phyloP scores from a whole-genome alignment of 768 basidiomycete genomes.

The Boletus rubescentipes region DNA sequence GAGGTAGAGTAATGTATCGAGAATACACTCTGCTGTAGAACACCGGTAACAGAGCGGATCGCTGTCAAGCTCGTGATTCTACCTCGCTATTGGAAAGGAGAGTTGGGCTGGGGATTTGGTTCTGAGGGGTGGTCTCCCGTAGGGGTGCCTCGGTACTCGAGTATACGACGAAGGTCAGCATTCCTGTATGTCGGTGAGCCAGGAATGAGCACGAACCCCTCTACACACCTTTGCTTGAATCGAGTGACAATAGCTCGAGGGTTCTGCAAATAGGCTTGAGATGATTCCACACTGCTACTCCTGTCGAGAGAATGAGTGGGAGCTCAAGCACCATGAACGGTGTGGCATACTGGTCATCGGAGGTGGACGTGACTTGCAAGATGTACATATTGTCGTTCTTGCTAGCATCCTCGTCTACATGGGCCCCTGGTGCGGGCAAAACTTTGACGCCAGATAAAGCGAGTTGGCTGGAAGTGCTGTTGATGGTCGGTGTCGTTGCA shows the following conservation, averaged over 20 bases:
- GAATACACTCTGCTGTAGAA: slow-evolving; percentile 9
- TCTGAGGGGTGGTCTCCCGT: slow-evolving; percentile 2
- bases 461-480: slow-evolving; percentile 48
- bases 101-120: slow-evolving; percentile 12
- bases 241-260: slow-evolving; percentile 53
- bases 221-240: slow-evolving; percentile 64
- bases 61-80: neutral
- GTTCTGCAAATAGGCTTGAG: slow-evolving; percentile 33
- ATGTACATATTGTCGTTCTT: slow-evolving; percentile 75
- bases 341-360: slow-evolving; percentile 44
- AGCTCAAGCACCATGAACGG: neutral
- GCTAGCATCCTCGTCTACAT: slow-evolving; percentile 44
- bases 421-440: slow-evolving; percentile 72
- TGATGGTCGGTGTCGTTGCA: slow-evolving; percentile 43
- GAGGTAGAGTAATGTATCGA: slow-evolving; percentile 5
- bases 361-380: slow-evolving; percentile 56
- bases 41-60: neutral
- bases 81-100: slow-evolving; percentile 3
- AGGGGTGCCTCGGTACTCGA: slow-evolving; percentile 46
- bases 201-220: neutral
- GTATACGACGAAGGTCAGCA: slow-evolving; percentile 50
- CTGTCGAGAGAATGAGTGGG: slow-evolving; percentile 6
- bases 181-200: slow-evolving; percentile 40
- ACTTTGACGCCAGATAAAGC: slow-evolving; percentile 60
- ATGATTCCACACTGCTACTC: slow-evolving; percentile 25